A percentile compares a stretch with the other conserved stretches of the same genome.
Conservation (phyloP, 108 stramenopile genomes). For the Nitzschia sp. region DNA sequence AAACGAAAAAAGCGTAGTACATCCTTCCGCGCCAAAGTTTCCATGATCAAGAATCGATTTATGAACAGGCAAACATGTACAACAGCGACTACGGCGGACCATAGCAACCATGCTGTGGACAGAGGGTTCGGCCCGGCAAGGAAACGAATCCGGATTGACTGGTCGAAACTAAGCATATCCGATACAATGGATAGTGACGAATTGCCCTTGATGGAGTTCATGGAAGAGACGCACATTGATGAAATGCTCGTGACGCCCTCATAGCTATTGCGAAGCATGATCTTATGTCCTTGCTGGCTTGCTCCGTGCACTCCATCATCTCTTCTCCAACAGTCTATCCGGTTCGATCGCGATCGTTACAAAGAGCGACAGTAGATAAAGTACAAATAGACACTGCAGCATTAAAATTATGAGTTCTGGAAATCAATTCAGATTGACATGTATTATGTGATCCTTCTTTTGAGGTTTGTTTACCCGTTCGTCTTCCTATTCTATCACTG, state of each 20-base stretch:
- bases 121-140: not conserved
- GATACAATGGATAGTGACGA: not conserved
- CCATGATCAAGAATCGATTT: not conserved
- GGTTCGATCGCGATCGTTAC: too few species aligned
- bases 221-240: not conserved
- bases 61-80: not conserved
- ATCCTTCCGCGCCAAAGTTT: not conserved
- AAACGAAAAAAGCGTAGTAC: constrained; percentile 1
- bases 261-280: not conserved
- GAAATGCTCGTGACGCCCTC: too few species aligned
- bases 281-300: not conserved
- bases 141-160: not conserved
- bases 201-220: not conserved
- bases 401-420: not conserved
- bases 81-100: not conserved
- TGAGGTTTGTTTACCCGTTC: not conserved
- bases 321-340: too few species aligned
- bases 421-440: not conserved
- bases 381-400: not conserved
- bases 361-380: not conserved
- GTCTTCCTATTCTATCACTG: constrained; percentile 23
- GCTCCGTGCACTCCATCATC: not conserved
- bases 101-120: not conserved
- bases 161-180: not conserved
- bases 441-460: not conserved